Evolutionary conservation across 2,329 filamentous ascomycete species (phyloP), one percentile per base, ranked within the genome.

Genomic region (Epichloe gansuensis): DNA sequence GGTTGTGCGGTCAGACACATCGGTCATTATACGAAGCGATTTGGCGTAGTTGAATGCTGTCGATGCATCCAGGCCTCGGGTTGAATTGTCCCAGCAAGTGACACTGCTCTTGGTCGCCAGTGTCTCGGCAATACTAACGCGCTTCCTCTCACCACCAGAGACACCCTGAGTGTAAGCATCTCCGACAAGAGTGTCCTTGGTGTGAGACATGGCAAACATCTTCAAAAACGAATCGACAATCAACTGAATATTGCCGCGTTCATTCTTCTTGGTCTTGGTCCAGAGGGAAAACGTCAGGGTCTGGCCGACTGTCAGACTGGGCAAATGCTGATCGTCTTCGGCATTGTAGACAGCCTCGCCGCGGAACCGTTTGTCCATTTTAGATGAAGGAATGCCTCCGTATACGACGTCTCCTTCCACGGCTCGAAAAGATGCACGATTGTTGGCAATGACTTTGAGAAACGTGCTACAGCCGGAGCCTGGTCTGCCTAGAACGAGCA

Each of bases 21-120:
- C 84, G 3, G 87, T 90, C 80, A 89, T 86, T 53, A 83, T 76
- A 13, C 82, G 75, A 2, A 85, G 70, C 1, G 80, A 82, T 53
- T 82, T 83, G 9, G 82, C 84, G 59, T 87, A 91, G 60, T 90
- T 86, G 4, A 90, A 72, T 4, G 87, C 87, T 0, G 86, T 90
- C 1, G 82, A 86, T 1, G 85, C 83, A 62, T 93, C 87, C 0
- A 91, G 71, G n/a, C 87, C 87, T 47, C 87, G 74, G 0, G 86
- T 91, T 0, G 80, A 84, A 64, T 91, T 91, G 59, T 91, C 87
- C 84, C 85, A 90, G 56, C 82, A 84, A 36, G 86, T 80, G 1
- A 90, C 82, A 0, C 83, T 81, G 0, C 81, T 81, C 64, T 86
- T 84, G 6, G 84, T 84, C 4, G 85, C 82, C 23, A 91, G 68